These are phyloP conservation scores for Fraxinus albicans DNA, from an alignment of 305 asterid genomes.

Conservation along the genomic window DNA sequence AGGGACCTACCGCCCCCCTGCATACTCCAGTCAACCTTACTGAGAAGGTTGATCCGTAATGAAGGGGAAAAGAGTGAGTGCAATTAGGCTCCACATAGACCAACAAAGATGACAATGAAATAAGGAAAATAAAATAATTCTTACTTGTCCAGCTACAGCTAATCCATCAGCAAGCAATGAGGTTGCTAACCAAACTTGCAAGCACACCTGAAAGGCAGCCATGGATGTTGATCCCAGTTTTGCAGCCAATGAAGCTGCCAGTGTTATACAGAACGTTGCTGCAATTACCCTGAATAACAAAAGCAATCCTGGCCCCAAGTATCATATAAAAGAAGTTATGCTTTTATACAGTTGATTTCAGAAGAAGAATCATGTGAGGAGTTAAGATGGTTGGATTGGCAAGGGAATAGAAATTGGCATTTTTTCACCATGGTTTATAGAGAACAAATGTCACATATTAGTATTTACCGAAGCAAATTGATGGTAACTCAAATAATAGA, in stretches of 20 bases:
- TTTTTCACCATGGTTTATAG: neutral
- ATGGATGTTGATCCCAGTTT: conserved; percentile 33
- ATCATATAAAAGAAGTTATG: neutral
- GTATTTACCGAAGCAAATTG: neutral
- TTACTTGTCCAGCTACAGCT: conserved; percentile 46
- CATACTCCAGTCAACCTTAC: neutral
- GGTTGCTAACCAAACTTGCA: conserved; percentile 46
- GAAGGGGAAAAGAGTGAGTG: neutral
- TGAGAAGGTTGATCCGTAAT: neutral
- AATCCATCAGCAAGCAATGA: conserved; percentile 44
- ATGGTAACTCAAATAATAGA: neutral
- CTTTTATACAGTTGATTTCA: neutral
- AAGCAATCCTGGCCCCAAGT: conserved; percentile 23
- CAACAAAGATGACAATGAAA: neutral
- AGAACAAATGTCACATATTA: neutral
- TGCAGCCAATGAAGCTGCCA: conserved; percentile 38
- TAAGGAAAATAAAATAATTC: neutral
- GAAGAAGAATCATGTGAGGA: neutral
- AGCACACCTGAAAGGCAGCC: conserved; percentile 43
- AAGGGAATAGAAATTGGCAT: neutral
- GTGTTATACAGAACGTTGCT: conserved; percentile 34
- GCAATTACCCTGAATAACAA: conserved; percentile 35
- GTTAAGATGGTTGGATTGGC: neutral
- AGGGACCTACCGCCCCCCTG: neutral
- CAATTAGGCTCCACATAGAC: neutral